Percentiles rank a stretch among this genome's conserved stretches.
phyloP scores from a whole-genome alignment of 441 rosid species.

The Arabidopsis hybrid region DNA sequence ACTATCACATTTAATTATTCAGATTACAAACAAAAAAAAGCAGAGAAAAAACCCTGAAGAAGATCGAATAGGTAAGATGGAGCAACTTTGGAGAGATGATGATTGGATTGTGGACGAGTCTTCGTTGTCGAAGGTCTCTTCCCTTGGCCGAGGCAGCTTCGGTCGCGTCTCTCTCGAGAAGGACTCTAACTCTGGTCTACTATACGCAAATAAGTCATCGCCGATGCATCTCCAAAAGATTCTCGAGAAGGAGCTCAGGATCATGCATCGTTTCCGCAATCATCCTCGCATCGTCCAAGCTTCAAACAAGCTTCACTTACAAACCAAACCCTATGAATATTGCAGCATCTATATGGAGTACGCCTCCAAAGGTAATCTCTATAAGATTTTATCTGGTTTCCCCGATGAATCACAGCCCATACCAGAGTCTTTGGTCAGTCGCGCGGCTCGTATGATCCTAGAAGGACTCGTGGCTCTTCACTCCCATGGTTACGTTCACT shows the following conservation, averaged over 20 bases:
- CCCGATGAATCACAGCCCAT: neutral
- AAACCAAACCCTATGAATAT: neutral
- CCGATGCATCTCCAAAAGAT: neutral
- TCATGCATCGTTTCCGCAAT: neutral
- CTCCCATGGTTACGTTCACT: constrained; percentile 17
- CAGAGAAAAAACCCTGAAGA: neutral
- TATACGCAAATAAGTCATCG: neutral
- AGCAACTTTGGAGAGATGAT: neutral
- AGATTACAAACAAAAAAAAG: neutral
- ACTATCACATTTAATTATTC: neutral
- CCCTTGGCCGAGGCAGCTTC: neutral
- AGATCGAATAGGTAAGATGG: neutral
- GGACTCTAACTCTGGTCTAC: neutral
- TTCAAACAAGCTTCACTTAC: neutral
- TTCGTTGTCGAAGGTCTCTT: neutral
- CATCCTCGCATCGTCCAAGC: neutral
- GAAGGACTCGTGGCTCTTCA: constrained; percentile 31
- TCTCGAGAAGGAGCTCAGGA: neutral
- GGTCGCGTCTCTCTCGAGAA: neutral
- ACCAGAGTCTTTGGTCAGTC: neutral
- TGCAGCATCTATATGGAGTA: neutral
- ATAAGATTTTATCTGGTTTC: neutral
- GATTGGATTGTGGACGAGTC: neutral
- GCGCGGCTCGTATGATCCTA: constrained; percentile 9
- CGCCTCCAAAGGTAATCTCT: neutral